Evolutionary conservation across 116 monocot species (phyloP), one percentile per base, ranked within the genome.

Genomic region (Papilionanthe hybrid): DNA sequence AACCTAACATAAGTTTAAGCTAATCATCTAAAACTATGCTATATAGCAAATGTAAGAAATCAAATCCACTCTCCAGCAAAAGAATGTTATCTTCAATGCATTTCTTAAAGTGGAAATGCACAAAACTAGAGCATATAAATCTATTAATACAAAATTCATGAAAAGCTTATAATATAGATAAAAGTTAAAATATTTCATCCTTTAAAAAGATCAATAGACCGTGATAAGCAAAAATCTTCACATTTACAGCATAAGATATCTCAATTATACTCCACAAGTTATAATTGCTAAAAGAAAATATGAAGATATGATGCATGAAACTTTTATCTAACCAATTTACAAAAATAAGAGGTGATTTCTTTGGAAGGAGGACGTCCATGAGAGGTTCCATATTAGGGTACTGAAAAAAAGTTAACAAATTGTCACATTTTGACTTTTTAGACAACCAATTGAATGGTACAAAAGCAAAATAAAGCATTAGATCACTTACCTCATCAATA

Each of bases 261-360:
- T 22, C 58, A 58, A 58, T 58, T 58, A 22, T 58, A 58, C 58
- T 58, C 22, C 5, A 58, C 58, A 58, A 58, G 4, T 20, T 58
- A 58, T 58, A 57, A 20, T 28, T 43, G 32, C 47, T 23, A 18
- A 48, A 20, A 47, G 10, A 42, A 11, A 42, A 78, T 41, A 29
- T 42, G 15, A 42, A 3, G 23, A 27, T 49, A 42, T 72, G 20
- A 72, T 42, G 42, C 8, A 42, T 20, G 23, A 32, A 84, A 56
- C 15, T 77, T 32, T 42, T 27, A 19, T 76, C 94, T 79, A 20
- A 98, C 97, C 97, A 98, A 83, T 94, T 98, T 29, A 81, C 82
- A 84, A 98, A 92, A 87, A 98, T 89, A 13, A 98, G 81, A 67
- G 98, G 94, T 17, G 87, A 83, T 73, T 98, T 98, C 90, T 98